phyloP scores from a whole-genome alignment of 192 early-diverging fungal species.

The Dimargaris cristalligena region DNA sequence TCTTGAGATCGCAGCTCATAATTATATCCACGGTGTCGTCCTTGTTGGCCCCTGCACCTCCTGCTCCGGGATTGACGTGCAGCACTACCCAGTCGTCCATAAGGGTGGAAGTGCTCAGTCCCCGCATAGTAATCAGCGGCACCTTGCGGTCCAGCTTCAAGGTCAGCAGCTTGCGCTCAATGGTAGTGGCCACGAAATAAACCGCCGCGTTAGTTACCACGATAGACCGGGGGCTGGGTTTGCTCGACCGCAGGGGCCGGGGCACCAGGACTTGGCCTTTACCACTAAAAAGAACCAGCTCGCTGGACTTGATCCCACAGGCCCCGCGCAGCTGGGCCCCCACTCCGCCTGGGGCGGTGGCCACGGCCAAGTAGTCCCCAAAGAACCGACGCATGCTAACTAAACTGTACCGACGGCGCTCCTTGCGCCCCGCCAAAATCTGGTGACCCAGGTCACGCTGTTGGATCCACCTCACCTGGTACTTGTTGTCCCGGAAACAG shows the following conservation, averaged over 20 bases:
- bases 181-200: slow-evolving; percentile 36
- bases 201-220: slow-evolving; percentile 46
- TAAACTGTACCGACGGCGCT: slow-evolving; percentile 76
- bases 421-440: slow-evolving; percentile 76
- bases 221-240: slow-evolving; percentile 49
- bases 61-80: slow-evolving; percentile 27
- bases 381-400: slow-evolving; percentile 64
- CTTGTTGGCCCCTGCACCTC: slow-evolving; percentile 9
- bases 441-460: slow-evolving; percentile 87
- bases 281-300: slow-evolving; percentile 41
- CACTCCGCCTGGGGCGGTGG: slow-evolving; percentile 12
- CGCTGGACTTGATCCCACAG: slow-evolving; percentile 19
- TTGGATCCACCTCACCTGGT: slow-evolving; percentile 73
- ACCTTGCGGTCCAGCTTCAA: slow-evolving; percentile 36
- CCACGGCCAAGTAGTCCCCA: slow-evolving; percentile 77
- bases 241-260: slow-evolving; percentile 54
- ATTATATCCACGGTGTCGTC: slow-evolving; percentile 38
- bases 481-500: slow-evolving; percentile 62
- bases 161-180: slow-evolving; percentile 31
- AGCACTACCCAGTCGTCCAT: slow-evolving; percentile 58
- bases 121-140: slow-evolving; percentile 31
- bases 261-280: slow-evolving; percentile 42
- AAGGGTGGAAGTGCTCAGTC: slow-evolving; percentile 46
- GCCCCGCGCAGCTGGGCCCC: slow-evolving; percentile 22
- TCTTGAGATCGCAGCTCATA: slow-evolving; percentile 50